phyloP scores from a whole-genome alignment of 495 filamentous ascomycete species.

The Xylaria longipes region DNA sequence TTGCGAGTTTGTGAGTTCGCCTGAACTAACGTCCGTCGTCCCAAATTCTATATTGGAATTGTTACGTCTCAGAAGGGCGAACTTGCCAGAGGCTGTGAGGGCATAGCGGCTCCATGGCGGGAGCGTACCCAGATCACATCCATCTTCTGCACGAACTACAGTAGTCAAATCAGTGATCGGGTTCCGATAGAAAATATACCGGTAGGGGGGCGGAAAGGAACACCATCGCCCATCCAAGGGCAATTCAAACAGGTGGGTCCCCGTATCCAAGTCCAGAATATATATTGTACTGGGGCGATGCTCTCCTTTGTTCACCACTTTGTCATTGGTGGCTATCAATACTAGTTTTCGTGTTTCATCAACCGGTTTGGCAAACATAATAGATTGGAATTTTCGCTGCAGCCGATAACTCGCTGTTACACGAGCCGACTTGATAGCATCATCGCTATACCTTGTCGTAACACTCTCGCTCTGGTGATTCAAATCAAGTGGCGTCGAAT shows the following conservation, averaged over 20 bases:
- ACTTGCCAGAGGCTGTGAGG: not conserved
- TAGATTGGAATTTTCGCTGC: not conserved
- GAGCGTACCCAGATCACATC: not conserved
- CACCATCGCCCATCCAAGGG: not conserved
- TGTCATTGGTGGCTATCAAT: not conserved
- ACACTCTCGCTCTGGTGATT: not conserved
- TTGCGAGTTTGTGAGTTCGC: not conserved
- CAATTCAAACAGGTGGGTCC: not conserved
- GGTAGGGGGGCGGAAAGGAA: not conserved
- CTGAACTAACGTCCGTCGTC: not conserved
- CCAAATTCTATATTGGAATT: not conserved
- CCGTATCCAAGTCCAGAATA: not conserved
- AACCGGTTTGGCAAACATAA: not conserved
- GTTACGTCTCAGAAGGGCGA: not conserved
- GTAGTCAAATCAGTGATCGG: not conserved
- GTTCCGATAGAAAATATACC: not conserved
- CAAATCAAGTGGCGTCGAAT: not conserved
- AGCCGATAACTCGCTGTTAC: not conserved
- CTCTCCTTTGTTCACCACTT: not conserved
- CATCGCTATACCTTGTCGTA: not conserved
- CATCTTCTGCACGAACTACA: not conserved
- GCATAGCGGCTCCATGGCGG: too few relatives aligned
- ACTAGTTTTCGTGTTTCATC: not conserved
- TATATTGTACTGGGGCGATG: not conserved
- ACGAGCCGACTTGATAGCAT: not conserved